A percentile compares a stretch with the other conserved stretches of the same genome.
phyloP scores from a whole-genome alignment of 371 early-diverging fungal species.

The Umbelopsis sp. region DNA sequence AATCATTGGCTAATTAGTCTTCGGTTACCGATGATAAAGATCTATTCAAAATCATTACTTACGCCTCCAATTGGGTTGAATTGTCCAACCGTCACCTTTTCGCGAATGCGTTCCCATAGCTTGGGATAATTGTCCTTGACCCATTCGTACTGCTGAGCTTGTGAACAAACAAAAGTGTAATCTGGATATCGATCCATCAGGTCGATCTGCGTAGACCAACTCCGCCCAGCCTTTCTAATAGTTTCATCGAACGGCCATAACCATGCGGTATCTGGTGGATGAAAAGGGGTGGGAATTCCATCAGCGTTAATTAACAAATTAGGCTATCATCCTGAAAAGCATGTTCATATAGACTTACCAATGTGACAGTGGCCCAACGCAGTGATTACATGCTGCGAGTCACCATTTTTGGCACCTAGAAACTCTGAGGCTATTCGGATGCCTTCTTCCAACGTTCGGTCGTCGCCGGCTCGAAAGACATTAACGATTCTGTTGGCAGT shows the following conservation, averaged over 20 bases:
- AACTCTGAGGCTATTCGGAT: constrained; percentile 63
- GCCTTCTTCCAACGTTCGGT: constrained; percentile 51
- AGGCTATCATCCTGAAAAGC: too few species aligned
- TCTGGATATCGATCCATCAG: constrained; percentile 85
- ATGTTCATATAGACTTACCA: constrained; percentile 17
- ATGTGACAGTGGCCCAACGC: constrained; percentile 46
- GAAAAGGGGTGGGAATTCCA: too few species aligned
- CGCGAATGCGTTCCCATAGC: constrained; percentile 76
- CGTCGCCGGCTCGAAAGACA: constrained; percentile 57
- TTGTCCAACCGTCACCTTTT: constrained; percentile 65
- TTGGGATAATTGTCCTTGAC: constrained; percentile 75
- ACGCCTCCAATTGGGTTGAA: constrained; percentile 89
- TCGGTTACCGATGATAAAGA: background rate
- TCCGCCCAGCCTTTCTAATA: constrained; percentile 87
- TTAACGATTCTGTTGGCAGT: constrained; percentile 87
- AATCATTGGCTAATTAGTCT: background rate
- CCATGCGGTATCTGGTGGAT: constrained; percentile 63
- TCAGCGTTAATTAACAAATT: too few species aligned
- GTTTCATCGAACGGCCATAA: constrained; percentile 92
- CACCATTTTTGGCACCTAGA: constrained; percentile 54
- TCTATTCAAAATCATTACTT: background rate
- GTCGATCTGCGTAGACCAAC: constrained; percentile 83
- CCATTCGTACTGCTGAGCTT: constrained; percentile 96
- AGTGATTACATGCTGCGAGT: constrained; percentile 36
- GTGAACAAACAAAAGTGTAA: constrained; percentile 87